A percentile compares a stretch with the other conserved stretches of the same genome.
phyloP scores from a whole-genome alignment of 2,329 filamentous ascomycete genomes.

The Phoma sp. region DNA sequence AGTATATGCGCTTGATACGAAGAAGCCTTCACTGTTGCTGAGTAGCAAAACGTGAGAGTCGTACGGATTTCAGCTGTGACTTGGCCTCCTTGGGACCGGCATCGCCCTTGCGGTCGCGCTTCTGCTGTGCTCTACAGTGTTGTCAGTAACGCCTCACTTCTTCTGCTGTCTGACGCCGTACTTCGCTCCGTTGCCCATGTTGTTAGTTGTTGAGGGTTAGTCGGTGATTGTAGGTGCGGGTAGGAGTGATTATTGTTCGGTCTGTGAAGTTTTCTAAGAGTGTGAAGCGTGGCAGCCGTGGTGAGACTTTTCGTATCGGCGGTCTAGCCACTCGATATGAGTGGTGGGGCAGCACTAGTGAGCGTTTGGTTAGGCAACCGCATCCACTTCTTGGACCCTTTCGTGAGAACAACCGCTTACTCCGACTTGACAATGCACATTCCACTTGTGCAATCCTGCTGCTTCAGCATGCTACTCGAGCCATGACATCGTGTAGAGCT shows the following conservation, averaged over 20 bases:
- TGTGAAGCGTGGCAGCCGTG: conserved; percentile 16
- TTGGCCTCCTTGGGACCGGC: conserved; percentile 43
- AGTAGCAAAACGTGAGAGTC: conserved; percentile 12
- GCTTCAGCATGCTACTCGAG: not conserved
- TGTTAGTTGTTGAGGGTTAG: conserved; percentile 26
- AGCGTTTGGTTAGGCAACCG: conserved; percentile 18
- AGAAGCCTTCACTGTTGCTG: not conserved
- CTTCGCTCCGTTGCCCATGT: conserved; percentile 49
- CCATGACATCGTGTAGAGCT: not conserved
- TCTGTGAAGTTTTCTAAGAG: conserved; percentile 12
- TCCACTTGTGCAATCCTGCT: conserved; percentile 2
- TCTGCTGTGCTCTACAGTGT: conserved; percentile 43
- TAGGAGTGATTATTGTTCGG: conserved; percentile 11
- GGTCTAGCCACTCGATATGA: conserved; percentile 27
- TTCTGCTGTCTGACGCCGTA: conserved; percentile 21
- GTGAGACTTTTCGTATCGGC: conserved; percentile 39
- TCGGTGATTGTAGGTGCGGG: conserved; percentile 17
- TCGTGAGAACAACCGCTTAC: not conserved
- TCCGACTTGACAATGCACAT: conserved; percentile 1
- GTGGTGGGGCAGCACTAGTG: conserved; percentile 18
- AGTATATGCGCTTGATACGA: not conserved
- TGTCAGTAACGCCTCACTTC: conserved; percentile 26
- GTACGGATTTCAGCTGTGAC: conserved; percentile 46
- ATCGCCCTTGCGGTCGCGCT: conserved; percentile 46
- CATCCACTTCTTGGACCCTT: conserved; percentile 18